A percentile compares a stretch with the other conserved stretches of the same genome.
phyloP scores from a whole-genome alignment of 345 rosid genomes.

The Salix arbutifolia region DNA sequence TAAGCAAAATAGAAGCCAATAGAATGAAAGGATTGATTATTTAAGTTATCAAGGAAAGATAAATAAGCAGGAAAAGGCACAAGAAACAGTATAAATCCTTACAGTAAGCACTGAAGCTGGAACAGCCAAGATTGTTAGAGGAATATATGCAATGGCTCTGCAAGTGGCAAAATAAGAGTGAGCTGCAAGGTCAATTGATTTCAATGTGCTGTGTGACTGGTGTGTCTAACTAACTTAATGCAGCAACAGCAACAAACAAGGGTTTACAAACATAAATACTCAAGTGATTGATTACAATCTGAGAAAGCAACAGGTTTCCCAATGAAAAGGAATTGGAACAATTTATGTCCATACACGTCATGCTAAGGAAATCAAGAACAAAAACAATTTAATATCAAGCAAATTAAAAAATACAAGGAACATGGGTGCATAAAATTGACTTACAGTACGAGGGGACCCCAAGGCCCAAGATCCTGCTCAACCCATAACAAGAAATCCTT shows the following conservation, averaged over 20 bases:
- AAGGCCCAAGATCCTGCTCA: constrained; percentile 84
- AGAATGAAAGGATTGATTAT: neutral
- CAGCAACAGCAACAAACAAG: no score
- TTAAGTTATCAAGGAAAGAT: neutral
- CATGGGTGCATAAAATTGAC: constrained; percentile 20
- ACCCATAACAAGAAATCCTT: constrained; percentile 96
- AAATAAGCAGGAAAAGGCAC: constrained; percentile 4
- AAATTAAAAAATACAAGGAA: neutral
- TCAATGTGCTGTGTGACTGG: neutral
- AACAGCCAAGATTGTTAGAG: constrained; percentile 93
- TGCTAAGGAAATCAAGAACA: neutral
- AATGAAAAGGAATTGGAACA: neutral
- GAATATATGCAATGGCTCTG: constrained; percentile 94
- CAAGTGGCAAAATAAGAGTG: constrained; percentile 12
- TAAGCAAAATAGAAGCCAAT: neutral
- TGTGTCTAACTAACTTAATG: no score
- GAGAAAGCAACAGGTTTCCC: neutral
- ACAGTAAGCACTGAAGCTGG: constrained; percentile 98
- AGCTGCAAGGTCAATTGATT: neutral
- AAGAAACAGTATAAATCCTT: constrained; percentile 24
- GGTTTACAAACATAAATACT: neutral
- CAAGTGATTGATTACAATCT: neutral
- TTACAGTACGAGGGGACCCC: constrained; percentile 98
- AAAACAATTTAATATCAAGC: neutral
- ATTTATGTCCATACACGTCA: neutral